Conservation (phyloP, 805 yeast species). For the Suhomyces kilbournensis region DNA sequence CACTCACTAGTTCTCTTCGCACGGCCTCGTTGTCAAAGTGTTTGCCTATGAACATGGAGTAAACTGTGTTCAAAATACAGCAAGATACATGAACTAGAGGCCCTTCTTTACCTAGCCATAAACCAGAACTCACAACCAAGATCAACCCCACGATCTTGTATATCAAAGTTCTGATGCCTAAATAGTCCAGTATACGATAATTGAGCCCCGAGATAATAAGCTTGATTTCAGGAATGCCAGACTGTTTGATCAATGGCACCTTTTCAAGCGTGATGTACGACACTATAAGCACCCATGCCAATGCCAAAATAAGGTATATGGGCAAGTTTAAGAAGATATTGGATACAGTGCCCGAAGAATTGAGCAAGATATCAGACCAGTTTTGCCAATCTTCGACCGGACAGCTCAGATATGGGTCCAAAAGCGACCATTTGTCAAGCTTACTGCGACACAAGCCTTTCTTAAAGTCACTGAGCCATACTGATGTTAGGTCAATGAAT, state of each 20-base stretch:
- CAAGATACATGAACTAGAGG: constrained; percentile 80
- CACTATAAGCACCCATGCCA: constrained; percentile 22
- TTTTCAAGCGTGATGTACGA: constrained; percentile 26
- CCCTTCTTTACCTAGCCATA: constrained; percentile 86
- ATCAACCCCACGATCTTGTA: constrained; percentile 58
- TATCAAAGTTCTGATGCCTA: constrained; percentile 51
- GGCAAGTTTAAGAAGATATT: constrained; percentile 32
- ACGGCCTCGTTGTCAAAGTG: constrained; percentile 53
- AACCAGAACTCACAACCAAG: constrained; percentile 68
- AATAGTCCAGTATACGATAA: constrained; percentile 43
- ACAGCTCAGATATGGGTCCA: constrained; percentile 43
- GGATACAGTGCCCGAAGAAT: constrained; percentile 15
- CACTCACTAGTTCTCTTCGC: constrained; percentile 63
- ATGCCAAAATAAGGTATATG: constrained; percentile 29
- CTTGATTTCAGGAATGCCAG: constrained; percentile 77
- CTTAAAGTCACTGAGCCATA: constrained; percentile 50
- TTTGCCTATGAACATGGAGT: constrained; percentile 28
- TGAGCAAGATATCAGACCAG: constrained; percentile 33
- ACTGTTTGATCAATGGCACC: constrained; percentile 31
- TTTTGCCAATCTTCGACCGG: constrained; percentile 39
- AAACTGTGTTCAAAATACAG: constrained; percentile 45
- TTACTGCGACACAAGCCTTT: constrained; percentile 49
- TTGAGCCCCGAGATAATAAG: constrained; percentile 65
- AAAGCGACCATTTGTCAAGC: constrained; percentile 37
- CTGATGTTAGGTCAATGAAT: constrained; percentile 47